Percentiles rank a stretch among this genome's conserved stretches.
Evolutionary conservation across 2,329 filamentous ascomycete genomes (phyloP).

Genomic region (Emergomyces pasteurianus): DNA sequence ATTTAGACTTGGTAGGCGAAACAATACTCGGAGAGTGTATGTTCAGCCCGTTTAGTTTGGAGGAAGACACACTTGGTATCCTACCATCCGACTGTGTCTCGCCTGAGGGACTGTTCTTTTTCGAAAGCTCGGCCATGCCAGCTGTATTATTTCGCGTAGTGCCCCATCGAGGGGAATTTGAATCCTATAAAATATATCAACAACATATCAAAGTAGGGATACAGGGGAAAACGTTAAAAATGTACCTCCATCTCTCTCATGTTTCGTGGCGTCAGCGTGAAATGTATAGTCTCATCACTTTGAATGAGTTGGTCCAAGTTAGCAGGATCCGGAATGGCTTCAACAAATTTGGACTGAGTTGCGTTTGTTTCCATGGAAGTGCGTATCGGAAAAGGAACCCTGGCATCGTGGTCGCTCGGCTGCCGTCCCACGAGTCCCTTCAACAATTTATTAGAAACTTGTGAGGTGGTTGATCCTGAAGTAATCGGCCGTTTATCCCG

Average conservation of each 20-base stretch:
- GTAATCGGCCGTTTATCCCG: conserved; percentile 29
- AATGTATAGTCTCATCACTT: conserved; percentile 71
- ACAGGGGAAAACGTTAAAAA: conserved; percentile 8
- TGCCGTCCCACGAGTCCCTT: conserved; percentile 31
- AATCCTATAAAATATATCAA: conserved; percentile 14
- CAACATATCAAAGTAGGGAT: not conserved
- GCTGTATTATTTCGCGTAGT: conserved; percentile 23
- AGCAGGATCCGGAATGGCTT: conserved; percentile 38
- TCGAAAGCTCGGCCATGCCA: conserved; percentile 28
- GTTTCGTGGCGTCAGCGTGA: conserved; percentile 66
- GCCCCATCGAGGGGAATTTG: conserved; percentile 23
- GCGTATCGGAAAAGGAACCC: conserved; percentile 19
- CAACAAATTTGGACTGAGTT: conserved; percentile 4
- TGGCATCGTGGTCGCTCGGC: conserved; percentile 14
- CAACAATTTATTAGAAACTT: conserved; percentile 29
- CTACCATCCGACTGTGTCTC: conserved; percentile 12
- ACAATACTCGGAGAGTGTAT: conserved; percentile 13
- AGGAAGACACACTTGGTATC: conserved; percentile 10
- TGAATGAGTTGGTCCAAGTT: conserved; percentile 71
- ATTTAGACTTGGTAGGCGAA: conserved; percentile 14
- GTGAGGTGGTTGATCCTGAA: conserved; percentile 28
- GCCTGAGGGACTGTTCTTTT: conserved; percentile 24
- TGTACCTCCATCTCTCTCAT: conserved; percentile 66
- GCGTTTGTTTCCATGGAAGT: conserved; percentile 27
- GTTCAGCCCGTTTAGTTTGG: conserved; percentile 7